Evolutionary conservation across 2,329 filamentous ascomycete genomes (phyloP).

Genomic region (Pseudogymnoascus verrucosus): DNA sequence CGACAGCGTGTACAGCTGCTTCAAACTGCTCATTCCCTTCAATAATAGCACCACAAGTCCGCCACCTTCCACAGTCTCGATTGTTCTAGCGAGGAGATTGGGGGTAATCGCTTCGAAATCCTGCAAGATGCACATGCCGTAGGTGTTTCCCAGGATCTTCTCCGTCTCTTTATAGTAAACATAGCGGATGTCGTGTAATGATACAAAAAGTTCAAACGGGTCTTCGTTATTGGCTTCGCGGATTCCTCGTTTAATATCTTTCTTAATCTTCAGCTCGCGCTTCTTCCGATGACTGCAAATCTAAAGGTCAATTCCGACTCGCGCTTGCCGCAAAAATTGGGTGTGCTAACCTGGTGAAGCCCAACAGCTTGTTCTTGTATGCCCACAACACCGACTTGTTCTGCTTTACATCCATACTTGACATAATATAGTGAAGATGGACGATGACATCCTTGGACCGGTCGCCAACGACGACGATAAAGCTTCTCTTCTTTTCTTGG

Average conservation of each 20-base stretch:
- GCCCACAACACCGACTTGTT: slow-evolving; percentile 97
- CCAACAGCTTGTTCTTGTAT: slow-evolving; percentile 95
- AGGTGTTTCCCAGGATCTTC: slow-evolving; percentile 96
- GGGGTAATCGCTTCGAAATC: slow-evolving; percentile 97
- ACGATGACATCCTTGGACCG: slow-evolving; percentile 94
- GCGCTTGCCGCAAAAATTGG: slow-evolving; percentile 2
- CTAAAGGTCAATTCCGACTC: slow-evolving; percentile 10
- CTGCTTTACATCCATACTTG: slow-evolving; percentile 80
- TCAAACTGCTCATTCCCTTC: slow-evolving; percentile 94
- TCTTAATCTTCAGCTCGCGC: slow-evolving; percentile 96
- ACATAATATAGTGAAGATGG: slow-evolving; percentile 87
- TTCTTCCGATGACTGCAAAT: slow-evolving; percentile 81
- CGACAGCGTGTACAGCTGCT: slow-evolving; percentile 90
- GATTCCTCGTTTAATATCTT: slow-evolving; percentile 90
- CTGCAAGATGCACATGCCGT: slow-evolving; percentile 96
- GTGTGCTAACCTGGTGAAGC: slow-evolving; percentile 61
- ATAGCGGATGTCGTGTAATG: slow-evolving; percentile 94
- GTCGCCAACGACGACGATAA: slow-evolving; percentile 95
- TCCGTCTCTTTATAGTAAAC: slow-evolving; percentile 99
- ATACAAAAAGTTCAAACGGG: slow-evolving; percentile 94
- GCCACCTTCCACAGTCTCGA: slow-evolving; percentile 96
- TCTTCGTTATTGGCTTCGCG: slow-evolving; percentile 89
- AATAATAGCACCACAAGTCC: slow-evolving; percentile 83
- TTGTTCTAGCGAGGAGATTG: slow-evolving; percentile 88
- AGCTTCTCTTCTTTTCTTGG: slow-evolving; percentile 94